phyloP scores from a whole-genome alignment of 441 rosid species.

The Omphalea diandra region DNA sequence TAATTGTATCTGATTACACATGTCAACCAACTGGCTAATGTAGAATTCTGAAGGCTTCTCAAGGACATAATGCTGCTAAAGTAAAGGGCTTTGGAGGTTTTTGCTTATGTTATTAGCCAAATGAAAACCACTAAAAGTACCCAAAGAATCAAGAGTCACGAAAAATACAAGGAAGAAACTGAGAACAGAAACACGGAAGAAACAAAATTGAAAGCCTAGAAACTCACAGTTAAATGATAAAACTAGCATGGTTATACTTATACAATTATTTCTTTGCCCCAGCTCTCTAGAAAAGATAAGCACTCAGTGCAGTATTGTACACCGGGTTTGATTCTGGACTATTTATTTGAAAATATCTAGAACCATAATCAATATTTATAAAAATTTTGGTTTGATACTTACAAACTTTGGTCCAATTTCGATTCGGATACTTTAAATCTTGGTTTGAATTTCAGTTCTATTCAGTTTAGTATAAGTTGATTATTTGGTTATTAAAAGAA shows the following conservation, averaged over 20 bases:
- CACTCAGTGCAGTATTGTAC: not conserved
- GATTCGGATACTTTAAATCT: too few species aligned
- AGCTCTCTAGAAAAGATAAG: not conserved
- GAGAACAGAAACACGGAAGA: not conserved
- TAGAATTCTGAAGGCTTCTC: not conserved
- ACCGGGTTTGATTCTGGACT: too few species aligned
- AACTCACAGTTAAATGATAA: not conserved
- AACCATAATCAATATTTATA: too few species aligned
- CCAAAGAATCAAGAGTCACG: too few species aligned
- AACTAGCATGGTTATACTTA: not conserved
- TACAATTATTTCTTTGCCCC: not conserved
- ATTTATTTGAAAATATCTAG: not conserved
- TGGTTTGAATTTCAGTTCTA: too few species aligned
- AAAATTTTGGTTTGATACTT: too few species aligned
- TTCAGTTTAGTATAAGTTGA: too few species aligned
- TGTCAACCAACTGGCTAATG: not conserved
- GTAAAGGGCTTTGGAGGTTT: not conserved
- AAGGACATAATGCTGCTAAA: not conserved
- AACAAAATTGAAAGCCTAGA: not conserved
- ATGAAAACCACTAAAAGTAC: too few species aligned
- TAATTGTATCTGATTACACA: not conserved
- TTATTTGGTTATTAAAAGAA: too few species aligned
- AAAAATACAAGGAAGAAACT: not conserved
- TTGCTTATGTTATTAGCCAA: too few species aligned
- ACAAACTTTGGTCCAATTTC: too few species aligned